phyloP scores from a whole-genome alignment of 2,329 filamentous ascomycete genomes.

The Fusarium duplospermum region DNA sequence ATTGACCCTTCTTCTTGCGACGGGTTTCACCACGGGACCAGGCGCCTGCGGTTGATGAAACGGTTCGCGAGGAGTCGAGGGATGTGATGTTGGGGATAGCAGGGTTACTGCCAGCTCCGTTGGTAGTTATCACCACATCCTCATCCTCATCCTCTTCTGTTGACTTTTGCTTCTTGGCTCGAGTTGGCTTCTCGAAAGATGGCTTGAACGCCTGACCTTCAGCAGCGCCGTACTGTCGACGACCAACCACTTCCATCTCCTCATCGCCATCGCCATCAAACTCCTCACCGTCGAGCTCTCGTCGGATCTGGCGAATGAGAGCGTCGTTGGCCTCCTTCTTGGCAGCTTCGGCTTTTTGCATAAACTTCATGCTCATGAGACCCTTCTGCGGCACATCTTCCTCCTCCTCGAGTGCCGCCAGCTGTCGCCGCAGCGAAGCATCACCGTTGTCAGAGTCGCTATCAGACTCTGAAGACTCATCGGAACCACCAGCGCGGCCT shows the following conservation, averaged over 20 bases:
- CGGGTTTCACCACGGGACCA: conserved; percentile 56
- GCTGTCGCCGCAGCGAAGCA: conserved; percentile 61
- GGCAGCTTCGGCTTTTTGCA: conserved; percentile 87
- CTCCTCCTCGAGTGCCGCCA: conserved; percentile 57
- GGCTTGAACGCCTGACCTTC: conserved; percentile 48
- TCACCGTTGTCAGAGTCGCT: conserved; percentile 69
- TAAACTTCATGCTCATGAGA: conserved; percentile 90
- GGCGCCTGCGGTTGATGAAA: conserved; percentile 50
- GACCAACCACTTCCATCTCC: conserved; percentile 71
- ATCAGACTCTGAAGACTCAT: conserved; percentile 65
- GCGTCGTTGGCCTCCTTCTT: conserved; percentile 85
- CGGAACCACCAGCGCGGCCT: conserved; percentile 66
- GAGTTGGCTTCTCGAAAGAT: conserved; percentile 45
- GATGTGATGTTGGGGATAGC: conserved; percentile 35
- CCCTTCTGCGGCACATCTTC: conserved; percentile 70
- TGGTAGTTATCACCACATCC: conserved; percentile 45
- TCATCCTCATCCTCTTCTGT: conserved; percentile 43
- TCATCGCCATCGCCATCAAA: conserved; percentile 63
- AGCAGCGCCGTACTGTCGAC: conserved; percentile 73
- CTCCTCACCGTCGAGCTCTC: conserved; percentile 76
- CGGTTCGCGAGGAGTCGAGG: conserved; percentile 28
- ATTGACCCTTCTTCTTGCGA: conserved; percentile 54
- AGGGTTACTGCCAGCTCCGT: conserved; percentile 24
- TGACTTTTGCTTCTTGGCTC: conserved; percentile 46
- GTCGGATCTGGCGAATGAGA: conserved; percentile 74